Evolutionary conservation across 2,329 filamentous ascomycete genomes (phyloP), one percentile per base, ranked within the genome.

Genomic region (Akanthomyces muscarius): DNA sequence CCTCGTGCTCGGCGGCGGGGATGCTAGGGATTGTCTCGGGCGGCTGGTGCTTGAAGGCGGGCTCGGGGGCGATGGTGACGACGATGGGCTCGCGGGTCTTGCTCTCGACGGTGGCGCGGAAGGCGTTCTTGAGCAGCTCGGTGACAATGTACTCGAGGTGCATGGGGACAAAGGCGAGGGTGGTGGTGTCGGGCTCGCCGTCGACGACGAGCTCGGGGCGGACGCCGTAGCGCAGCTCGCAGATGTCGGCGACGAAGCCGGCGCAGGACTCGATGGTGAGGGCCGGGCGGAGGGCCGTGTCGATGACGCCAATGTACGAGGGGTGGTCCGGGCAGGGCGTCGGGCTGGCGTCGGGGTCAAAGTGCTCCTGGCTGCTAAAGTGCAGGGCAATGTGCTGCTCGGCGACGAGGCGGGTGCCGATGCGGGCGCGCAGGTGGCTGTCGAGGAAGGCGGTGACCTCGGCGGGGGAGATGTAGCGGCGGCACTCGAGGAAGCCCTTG

Each of bases 111-210:
- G 92, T 96, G 4, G 95, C 94, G 50, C 95, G 87, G 78, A 98
- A 99, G 1, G 93, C 91, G 72, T 99, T 99, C 76, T 99, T 99
- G 64, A 99, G 83, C 1, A 99, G 83, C 76, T 99, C 95, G 0
- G 94, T 99, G 67, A 97, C 86, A 67, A 99, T 97, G 75, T 99
- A 99, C 76, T 98, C 94, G 28, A 99, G 84, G 75, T 99, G 95
- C 74, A 96, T 95, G 16, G 95, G 95, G 10, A 99, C 89, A 71
- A 96, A 95, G 23, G 94, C 92, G 72, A 99, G 96, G 0, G 87
- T 89, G 0, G 87, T 89, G n/a, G 93, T 92, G 58, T 90, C 88
- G 0, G 90, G 88, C 73, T 96, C 89, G 67, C 95, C 95, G 68
- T 93, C 90, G 70, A 99, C 89, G 53, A 88, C 78, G 70, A 97